These are phyloP conservation scores for Puccinia coronata DNA, from an alignment of 1,284 basidiomycete species.

Conservation along the genomic window DNA sequence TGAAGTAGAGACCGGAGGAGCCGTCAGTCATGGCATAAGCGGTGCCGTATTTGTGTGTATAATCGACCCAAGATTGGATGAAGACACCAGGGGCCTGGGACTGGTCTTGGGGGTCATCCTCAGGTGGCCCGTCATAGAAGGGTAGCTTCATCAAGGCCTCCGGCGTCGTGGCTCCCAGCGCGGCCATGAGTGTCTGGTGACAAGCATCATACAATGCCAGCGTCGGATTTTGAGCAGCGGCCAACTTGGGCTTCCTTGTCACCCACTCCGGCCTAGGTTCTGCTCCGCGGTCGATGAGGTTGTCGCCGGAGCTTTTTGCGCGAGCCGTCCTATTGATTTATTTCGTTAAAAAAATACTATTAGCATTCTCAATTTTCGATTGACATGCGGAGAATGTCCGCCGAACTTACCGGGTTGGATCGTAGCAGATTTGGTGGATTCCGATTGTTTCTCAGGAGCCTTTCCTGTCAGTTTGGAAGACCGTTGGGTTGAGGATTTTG, in stretches of 20 bases:
- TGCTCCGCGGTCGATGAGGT: constrained; percentile 13
- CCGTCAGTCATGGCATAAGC: constrained; percentile 95
- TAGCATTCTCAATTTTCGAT: background rate
- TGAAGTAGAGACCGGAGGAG: constrained; percentile 91
- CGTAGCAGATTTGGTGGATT: constrained; percentile 2
- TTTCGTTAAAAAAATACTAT: background rate
- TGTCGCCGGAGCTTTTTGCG: constrained; percentile 17
- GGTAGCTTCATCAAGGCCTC: constrained; percentile 39
- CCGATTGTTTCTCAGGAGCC: background rate
- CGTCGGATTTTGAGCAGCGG: constrained; percentile 39
- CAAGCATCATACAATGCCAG: constrained; percentile 44
- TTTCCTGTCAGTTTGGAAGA: background rate
- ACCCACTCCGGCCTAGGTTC: background rate
- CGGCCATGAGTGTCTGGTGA: constrained; percentile 40
- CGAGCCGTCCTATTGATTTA: constrained; percentile 12
- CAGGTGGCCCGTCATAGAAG: constrained; percentile 32
- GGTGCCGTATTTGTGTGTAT: constrained; percentile 98
- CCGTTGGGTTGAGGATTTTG: constrained; percentile 3
- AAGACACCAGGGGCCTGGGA: constrained; percentile 74
- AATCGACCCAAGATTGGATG: constrained; percentile 96
- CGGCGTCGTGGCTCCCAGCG: constrained; percentile 28
- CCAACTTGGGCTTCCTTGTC: constrained; percentile 57
- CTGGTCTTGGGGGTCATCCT: constrained; percentile 9
- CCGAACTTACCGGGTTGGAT: background rate
- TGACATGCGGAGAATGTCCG: background rate